Percentiles rank a stretch among this genome's conserved stretches.
Conservation (phyloP, 768 basidiomycete genomes). For the Phlebiopsis gigantea region DNA sequence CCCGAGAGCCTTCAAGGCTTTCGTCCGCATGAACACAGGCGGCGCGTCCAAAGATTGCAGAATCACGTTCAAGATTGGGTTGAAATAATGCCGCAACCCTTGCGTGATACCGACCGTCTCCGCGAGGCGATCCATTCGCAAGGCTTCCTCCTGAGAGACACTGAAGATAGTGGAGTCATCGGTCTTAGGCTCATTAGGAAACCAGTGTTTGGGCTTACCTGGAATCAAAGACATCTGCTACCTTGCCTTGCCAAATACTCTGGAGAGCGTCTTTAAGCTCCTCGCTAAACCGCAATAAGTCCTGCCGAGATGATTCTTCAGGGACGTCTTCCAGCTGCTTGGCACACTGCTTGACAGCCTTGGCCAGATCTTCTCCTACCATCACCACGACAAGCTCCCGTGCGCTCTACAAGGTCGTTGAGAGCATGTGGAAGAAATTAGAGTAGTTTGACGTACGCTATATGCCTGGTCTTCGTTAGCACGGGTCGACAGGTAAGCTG, state of each 20-base stretch:
- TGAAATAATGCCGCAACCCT: conserved; percentile 72
- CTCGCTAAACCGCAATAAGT: conserved; percentile 44
- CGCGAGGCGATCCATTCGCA: conserved; percentile 61
- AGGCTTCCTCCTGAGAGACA: conserved; percentile 68
- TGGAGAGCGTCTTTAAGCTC: conserved; percentile 60
- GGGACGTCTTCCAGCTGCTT: conserved; percentile 38
- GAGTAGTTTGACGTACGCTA: conserved; percentile 62
- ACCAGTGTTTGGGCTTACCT: conserved; percentile 44
- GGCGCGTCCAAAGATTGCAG: conserved; percentile 77
- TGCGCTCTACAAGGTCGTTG: conserved; percentile 53
- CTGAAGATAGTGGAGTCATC: conserved; percentile 6
- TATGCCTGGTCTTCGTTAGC: conserved; percentile 78
- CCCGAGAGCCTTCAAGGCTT: conserved; percentile 85
- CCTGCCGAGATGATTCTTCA: conserved; percentile 30
- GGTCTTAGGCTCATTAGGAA: background rate
- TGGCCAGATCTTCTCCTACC: conserved; percentile 81
- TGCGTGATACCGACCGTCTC: conserved; percentile 78
- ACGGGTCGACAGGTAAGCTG: conserved; percentile 61
- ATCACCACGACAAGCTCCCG: conserved; percentile 74
- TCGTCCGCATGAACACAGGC: conserved; percentile 89
- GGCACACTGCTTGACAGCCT: conserved; percentile 55
- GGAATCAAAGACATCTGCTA: conserved; percentile 74
- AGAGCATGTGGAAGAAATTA: background rate
- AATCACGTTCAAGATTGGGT: conserved; percentile 77
- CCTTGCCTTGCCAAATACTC: conserved; percentile 67